These are phyloP conservation scores for Ogataea pignaliae DNA, from an alignment of 805 yeast genomes.

Conservation along the genomic window DNA sequence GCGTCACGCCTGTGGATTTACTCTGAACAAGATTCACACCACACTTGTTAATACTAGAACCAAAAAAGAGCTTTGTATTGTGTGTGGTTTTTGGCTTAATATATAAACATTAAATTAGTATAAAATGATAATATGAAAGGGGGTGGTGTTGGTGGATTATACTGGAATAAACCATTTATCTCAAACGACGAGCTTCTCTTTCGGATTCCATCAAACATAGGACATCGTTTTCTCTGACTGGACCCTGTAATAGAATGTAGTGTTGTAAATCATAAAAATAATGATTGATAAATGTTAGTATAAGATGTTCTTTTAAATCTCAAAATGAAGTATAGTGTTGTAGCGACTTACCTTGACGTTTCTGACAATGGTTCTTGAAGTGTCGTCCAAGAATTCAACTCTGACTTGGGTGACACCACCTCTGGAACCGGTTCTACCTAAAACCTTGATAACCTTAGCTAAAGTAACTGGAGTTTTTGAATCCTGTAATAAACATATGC, in stretches of 20 bases:
- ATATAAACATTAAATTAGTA: conserved; percentile 10
- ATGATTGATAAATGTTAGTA: conserved; percentile 8
- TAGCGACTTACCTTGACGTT: conserved; percentile 60
- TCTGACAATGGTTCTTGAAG: conserved; percentile 94
- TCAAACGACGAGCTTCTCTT: conserved; percentile 98
- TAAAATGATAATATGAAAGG: conserved; percentile 3
- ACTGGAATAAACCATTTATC: conserved; percentile 40
- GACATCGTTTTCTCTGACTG: conserved; percentile 97
- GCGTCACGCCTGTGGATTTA: conserved; percentile 3
- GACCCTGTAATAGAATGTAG: conserved; percentile 43
- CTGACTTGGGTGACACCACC: conserved; percentile 99
- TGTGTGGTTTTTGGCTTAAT: conserved; percentile 5
- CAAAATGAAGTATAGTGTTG: neutral
- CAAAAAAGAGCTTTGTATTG: too few relatives aligned
- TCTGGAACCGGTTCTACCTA: conserved; percentile 99
- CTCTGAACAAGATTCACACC: too few relatives aligned
- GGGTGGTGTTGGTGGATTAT: neutral
- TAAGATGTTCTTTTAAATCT: neutral
- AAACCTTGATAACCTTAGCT: conserved; percentile 98
- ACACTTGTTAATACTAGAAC: too few relatives aligned
- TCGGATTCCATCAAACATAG: conserved; percentile 99
- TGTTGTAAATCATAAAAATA: conserved; percentile 4
- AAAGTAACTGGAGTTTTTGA: conserved; percentile 92
- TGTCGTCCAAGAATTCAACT: conserved; percentile 93
- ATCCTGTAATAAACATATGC: conserved; percentile 32